Base-by-base conservation (phyloP, 2,329 filamentous ascomycete species). In the Aureobasidium subglaciale region DNA sequence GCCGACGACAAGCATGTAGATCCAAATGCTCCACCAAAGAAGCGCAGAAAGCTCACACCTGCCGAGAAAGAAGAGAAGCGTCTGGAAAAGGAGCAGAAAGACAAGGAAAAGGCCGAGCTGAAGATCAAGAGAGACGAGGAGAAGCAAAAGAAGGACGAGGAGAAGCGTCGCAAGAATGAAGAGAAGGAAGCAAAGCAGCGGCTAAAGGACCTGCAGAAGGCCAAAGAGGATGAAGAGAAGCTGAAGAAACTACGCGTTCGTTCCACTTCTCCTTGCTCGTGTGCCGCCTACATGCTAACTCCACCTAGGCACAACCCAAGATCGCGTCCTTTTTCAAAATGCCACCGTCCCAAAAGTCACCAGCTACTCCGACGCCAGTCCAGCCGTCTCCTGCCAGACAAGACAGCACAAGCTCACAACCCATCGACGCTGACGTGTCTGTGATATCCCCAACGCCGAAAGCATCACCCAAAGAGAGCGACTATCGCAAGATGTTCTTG, bases 401-500 rank as follows among this genome's bases (percentile, higher is more conserved):
- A 5, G 25, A 55, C 16, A 35, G 20, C 4, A 27, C 32, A 1
- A 29, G 24, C 15, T 43, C 66, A 60, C 66, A 58, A 64, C 30
- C 50, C 5, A 13, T 24, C 7, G 27, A 54, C 5, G 16, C 27
- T 10, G 45, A 49, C 32, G 27, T 58, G 1, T 4, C 27, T 15
- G 34, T 42, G 34, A 35, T 42, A 16, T 46, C 50, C 24, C 50
- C 49, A 16, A 15, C 42, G 3, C 41, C 37, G 5, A 22, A 27
- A 27, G 50, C 27, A 40, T 38, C 48, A 25, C 37, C 37, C 16
- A 38, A 25, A 32, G 18, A 46, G 24, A 48, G 34, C 34, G 74
- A 76, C 58, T 73, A 75, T 58, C 61, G 87, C 16, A 84, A 82
- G 61, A 75, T 78, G 32, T 97, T 97, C 64, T 80, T 90, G 29